phyloP scores from a whole-genome alignment of 805 yeast species.

The Wickerhamomyces xylosicus region DNA sequence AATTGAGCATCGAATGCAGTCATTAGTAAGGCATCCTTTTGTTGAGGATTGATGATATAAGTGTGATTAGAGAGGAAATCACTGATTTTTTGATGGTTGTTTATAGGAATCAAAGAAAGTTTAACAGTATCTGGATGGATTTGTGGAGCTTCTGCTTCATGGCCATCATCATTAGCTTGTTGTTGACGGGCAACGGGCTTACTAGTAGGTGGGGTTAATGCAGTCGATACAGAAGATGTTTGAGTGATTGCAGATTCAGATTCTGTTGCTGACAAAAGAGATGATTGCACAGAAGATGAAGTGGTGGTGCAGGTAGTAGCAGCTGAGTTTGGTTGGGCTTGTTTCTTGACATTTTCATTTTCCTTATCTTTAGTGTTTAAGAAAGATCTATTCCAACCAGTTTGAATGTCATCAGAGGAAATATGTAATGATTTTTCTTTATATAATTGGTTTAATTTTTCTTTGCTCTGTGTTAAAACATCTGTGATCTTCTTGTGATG shows the following conservation, averaged over 20 bases:
- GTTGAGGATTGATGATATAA: conserved; percentile 66
- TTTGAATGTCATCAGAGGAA: conserved; percentile 82
- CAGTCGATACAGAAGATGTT: conserved; percentile 4
- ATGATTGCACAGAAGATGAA: not conserved
- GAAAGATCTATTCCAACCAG: conserved; percentile 84
- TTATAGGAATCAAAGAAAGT: conserved; percentile 48
- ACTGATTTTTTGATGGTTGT: conserved; percentile 39
- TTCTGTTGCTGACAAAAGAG: conserved; percentile 1
- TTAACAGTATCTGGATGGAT: conserved; percentile 15
- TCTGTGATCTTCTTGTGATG: conserved; percentile 67
- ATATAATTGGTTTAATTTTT: conserved; percentile 55
- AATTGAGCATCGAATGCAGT: conserved; percentile 80
- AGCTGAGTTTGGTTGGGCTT: conserved; percentile 17
- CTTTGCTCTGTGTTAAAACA: conserved; percentile 51
- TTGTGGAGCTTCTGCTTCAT: conserved; percentile 14
- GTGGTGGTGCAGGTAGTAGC: conserved; percentile 3
- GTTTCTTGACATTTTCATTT: conserved; percentile 49
- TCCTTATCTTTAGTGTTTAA: conserved; percentile 73
- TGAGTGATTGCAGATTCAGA: conserved; percentile 9
- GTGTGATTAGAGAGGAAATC: conserved; percentile 44
- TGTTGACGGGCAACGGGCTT: not conserved
- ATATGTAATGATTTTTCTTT: conserved; percentile 68
- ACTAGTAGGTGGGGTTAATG: conserved; percentile 1
- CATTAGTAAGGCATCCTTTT: conserved; percentile 89
- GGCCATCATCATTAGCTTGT: conserved; percentile 5